Evolutionary conservation across 345 rosid genomes (phyloP), one percentile per base, ranked within the genome.

Genomic region (Cardamine occulta): DNA sequence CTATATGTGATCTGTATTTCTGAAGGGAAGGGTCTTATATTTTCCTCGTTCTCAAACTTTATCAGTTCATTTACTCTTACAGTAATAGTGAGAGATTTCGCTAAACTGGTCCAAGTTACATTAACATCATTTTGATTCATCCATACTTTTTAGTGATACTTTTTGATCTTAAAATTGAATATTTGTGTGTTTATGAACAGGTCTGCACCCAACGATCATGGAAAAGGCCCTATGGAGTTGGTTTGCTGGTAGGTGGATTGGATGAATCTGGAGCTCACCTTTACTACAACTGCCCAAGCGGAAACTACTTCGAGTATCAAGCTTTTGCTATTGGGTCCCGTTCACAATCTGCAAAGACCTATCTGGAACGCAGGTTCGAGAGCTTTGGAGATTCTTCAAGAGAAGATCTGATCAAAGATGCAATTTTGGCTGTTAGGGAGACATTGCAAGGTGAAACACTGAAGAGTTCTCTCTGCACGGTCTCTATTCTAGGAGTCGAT

Each of bases 271-370:
- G 99, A 18, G 97, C 99, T 49, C 99, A 95, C 73, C 91, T 93
- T 70, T 95, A 90, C 82, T 95, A 95, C 85, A 95, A 93, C 81
- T 95, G 99, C 75, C 99, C 99, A 6, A 95, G 99, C 13, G 99
- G 99, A 70, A 95, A 91, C 87, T 95, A 95, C 84, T 95, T 92
- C 21, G 99, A 95, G 74, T 95, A 93, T 68, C 97, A 95, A 79
- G 97, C 97, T 70, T 95, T 95, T 79, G 98, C 99, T 37, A 92
- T 95, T 3, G 98, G 98, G 13, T 95, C 99, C 45, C 97, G 99
- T 67, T 95, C 99, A 42, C 99, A 95, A 83, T 98, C 98, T 60
- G 98, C 99, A 63, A 95, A 95, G 78, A 95, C 99, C 31, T 95
- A 90, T 80, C 83, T 95, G 86, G 98, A 95, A 68, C 97, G 99